Evolutionary conservation across 139 green algal species (phyloP).

Genomic region (Raphidocelis subcapitata): DNA sequence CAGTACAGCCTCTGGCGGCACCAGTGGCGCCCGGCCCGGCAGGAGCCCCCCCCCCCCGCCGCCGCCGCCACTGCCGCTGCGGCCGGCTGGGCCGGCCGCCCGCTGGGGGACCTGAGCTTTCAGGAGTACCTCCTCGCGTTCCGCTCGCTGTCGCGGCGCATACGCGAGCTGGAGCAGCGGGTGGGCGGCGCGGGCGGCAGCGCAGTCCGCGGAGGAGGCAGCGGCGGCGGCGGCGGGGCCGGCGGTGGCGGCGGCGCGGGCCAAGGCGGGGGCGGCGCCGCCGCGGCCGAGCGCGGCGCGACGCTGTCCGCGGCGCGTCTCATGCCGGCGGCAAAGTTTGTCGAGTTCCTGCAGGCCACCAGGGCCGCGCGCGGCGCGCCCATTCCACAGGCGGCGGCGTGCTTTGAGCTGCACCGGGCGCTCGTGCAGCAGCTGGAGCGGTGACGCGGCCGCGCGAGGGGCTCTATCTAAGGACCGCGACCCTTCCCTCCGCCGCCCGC

Average conservation of each 20-base stretch:
- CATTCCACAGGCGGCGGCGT: not conserved
- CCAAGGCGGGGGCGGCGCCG: too few species aligned
- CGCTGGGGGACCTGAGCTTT: not conserved
- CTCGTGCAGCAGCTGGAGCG: conserved; percentile 10
- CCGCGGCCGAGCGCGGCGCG: not conserved
- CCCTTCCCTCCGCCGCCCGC: too few species aligned
- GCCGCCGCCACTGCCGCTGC: not conserved
- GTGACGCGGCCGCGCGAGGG: too few species aligned
- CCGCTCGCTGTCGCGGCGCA: not conserved
- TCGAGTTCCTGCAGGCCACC: not conserved
- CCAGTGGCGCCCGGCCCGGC: too few species aligned
- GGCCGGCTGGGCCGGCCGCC: not conserved
- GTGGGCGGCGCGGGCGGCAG: too few species aligned
- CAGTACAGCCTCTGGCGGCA: not conserved
- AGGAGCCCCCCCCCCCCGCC: not conserved
- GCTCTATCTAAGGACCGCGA: too few species aligned
- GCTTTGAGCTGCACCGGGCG: not conserved
- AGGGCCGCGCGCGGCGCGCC: not conserved
- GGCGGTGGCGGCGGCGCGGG: too few species aligned
- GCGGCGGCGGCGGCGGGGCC: not conserved
- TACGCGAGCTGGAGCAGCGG: not conserved
- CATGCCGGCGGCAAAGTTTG: not conserved
- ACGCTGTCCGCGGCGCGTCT: not conserved
- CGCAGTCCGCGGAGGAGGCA: not conserved
- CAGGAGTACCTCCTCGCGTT: not conserved